These are phyloP conservation scores for Pestalotiopsis fici DNA, from an alignment of 2,329 filamentous ascomycete genomes.

Conservation along the genomic window DNA sequence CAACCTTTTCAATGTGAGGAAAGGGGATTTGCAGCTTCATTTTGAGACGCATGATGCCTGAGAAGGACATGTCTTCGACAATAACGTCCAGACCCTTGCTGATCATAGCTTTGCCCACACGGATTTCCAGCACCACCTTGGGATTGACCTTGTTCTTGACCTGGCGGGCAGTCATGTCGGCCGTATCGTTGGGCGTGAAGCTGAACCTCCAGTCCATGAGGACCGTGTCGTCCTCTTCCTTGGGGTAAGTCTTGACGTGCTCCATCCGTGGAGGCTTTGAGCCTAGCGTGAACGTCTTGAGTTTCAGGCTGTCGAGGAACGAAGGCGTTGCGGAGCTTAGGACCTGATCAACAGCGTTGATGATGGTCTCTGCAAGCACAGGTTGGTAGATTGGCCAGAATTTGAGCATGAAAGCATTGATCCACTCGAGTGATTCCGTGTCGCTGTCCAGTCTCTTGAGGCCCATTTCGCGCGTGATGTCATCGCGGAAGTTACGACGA, in stretches of 20 bases:
- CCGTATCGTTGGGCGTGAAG: slow-evolving; percentile 93
- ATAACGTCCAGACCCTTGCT: slow-evolving; percentile 97
- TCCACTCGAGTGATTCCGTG: slow-evolving; percentile 94
- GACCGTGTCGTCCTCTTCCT: slow-evolving; percentile 90
- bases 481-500: slow-evolving; percentile 92
- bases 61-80: slow-evolving; percentile 96
- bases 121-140: slow-evolving; percentile 92
- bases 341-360: slow-evolving; percentile 94
- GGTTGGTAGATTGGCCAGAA: slow-evolving; percentile 99
- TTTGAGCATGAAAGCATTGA: slow-evolving; percentile 97
- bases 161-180: slow-evolving; percentile 88
- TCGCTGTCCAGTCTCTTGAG: slow-evolving; percentile 88
- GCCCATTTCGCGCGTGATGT: slow-evolving; percentile 85
- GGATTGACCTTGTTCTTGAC: slow-evolving; percentile 96
- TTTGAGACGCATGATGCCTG: slow-evolving; percentile 94
- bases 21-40: slow-evolving; percentile 96
- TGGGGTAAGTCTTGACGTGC: slow-evolving; percentile 97
- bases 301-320: slow-evolving; percentile 89
- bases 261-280: slow-evolving; percentile 95
- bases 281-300: slow-evolving; percentile 92
- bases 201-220: slow-evolving; percentile 99
- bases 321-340: slow-evolving; percentile 87
- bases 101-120: slow-evolving; percentile 92
- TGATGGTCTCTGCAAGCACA: slow-evolving; percentile 86
- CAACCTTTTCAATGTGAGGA: slow-evolving; percentile 90